Conservation (phyloP, 1,139 yeast genomes). For the Saccharomyces hybrid region DNA sequence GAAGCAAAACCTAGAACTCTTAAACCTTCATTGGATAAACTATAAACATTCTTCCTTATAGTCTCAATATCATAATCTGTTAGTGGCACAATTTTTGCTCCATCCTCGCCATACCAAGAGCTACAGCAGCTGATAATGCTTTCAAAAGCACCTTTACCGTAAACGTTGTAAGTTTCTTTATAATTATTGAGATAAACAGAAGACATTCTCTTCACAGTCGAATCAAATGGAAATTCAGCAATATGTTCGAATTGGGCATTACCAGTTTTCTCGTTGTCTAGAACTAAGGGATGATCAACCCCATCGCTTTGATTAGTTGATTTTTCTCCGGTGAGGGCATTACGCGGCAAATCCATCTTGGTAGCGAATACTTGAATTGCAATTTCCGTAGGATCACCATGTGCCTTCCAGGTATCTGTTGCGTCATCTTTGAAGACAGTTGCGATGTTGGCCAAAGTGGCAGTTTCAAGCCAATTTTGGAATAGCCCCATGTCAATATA, state of each 20-base stretch:
- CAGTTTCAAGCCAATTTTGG: slow-evolving; percentile 54
- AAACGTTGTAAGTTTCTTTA: slow-evolving; percentile 53
- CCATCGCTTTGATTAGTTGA: slow-evolving; percentile 36
- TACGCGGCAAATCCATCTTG: slow-evolving; percentile 50
- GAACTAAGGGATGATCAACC: neutral
- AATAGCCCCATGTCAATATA: slow-evolving; percentile 38
- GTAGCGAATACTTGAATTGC: slow-evolving; percentile 61
- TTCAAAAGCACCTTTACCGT: slow-evolving; percentile 88
- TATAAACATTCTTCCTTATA: slow-evolving; percentile 51
- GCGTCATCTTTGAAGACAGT: slow-evolving; percentile 61
- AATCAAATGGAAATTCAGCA: slow-evolving; percentile 84
- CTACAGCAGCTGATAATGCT: slow-evolving; percentile 57
- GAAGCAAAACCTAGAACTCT: slow-evolving; percentile 79
- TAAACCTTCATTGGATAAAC: slow-evolving; percentile 75
- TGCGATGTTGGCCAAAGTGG: slow-evolving; percentile 80
- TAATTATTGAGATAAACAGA: slow-evolving; percentile 46
- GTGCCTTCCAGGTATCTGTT: slow-evolving; percentile 40
- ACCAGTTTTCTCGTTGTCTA: slow-evolving; percentile 1
- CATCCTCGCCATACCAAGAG: slow-evolving; percentile 47
- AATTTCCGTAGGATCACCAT: slow-evolving; percentile 94
- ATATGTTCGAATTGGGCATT: slow-evolving; percentile 22
- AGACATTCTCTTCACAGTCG: slow-evolving; percentile 86
- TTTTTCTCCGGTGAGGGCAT: slow-evolving; percentile 66
- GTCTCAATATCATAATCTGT: slow-evolving; percentile 43
- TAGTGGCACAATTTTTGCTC: slow-evolving; percentile 35